phyloP scores from a whole-genome alignment of 805 yeast species.

The Spathaspora hagerdaliae region DNA sequence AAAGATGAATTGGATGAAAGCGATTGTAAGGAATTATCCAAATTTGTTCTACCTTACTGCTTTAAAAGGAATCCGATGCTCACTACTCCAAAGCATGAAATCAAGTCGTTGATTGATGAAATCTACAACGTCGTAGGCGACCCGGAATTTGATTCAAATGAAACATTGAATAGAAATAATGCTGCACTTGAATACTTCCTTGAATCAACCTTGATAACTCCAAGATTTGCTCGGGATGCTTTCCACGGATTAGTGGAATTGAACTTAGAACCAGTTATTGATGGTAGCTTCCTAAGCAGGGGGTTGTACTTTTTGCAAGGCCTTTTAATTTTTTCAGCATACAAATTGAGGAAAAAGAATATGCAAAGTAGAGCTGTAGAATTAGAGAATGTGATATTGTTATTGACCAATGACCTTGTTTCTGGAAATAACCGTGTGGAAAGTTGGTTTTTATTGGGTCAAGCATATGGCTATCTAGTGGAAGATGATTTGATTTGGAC shows the following conservation, averaged over 20 bases:
- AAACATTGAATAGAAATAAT: constrained; percentile 43
- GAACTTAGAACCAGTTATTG: constrained; percentile 28
- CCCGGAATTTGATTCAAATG: constrained; percentile 45
- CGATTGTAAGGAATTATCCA: constrained; percentile 35
- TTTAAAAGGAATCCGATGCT: constrained; percentile 57
- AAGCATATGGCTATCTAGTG: constrained; percentile 69
- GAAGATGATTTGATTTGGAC: constrained; percentile 94
- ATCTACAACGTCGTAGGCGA: constrained; percentile 70
- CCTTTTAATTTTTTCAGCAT: constrained; percentile 61
- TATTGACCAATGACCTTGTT: constrained; percentile 62
- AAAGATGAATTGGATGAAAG: constrained; percentile 22
- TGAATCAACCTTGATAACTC: constrained; percentile 39
- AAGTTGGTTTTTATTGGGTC: constrained; percentile 82
- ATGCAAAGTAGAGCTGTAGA: constrained; percentile 83
- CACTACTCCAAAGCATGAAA: constrained; percentile 60
- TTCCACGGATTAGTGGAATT: constrained; percentile 45
- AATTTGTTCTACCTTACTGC: constrained; percentile 53
- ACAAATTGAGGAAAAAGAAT: constrained; percentile 65
- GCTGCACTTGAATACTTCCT: constrained; percentile 44
- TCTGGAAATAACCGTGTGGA: constrained; percentile 70
- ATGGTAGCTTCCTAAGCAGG: constrained; percentile 32
- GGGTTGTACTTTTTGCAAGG: constrained; percentile 64
- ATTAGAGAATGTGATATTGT: constrained; percentile 65
- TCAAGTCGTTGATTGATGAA: constrained; percentile 68
- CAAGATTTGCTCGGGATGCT: constrained; percentile 43